Conservation (phyloP, 129 eudicot species). For the Flaveria brownii region DNA sequence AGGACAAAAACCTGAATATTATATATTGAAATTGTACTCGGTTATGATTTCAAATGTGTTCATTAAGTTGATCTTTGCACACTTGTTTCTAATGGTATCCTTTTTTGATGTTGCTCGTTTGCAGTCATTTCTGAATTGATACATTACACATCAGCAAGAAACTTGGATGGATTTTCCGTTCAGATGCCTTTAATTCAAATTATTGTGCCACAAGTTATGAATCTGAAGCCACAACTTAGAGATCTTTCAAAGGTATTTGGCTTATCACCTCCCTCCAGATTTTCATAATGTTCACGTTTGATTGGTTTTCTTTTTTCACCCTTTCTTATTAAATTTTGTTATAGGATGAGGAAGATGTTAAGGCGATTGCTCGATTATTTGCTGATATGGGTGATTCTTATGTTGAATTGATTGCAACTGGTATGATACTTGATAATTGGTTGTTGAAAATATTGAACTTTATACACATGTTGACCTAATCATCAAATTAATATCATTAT, state of each 20-base stretch:
- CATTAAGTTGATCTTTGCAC: not conserved
- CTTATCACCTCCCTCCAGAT: not conserved
- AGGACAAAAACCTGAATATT: slow-evolving; percentile 2
- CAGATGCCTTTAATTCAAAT: slow-evolving; percentile 95
- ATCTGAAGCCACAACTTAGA: slow-evolving; percentile 78
- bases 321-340: not conserved
- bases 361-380: slow-evolving; percentile 93
- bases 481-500: not conserved
- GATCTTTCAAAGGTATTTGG: slow-evolving; percentile 79
- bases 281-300: not conserved
- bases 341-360: slow-evolving; percentile 98
- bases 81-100: slow-evolving; percentile 12
- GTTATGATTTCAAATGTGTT: slow-evolving; percentile 14
- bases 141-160: slow-evolving; percentile 88
- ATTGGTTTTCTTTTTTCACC: not conserved
- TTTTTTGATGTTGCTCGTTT: slow-evolving; percentile 29
- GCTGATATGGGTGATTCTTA: slow-evolving; percentile 98
- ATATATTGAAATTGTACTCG: not conserved
- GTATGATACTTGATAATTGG: slow-evolving; percentile 39
- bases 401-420: slow-evolving; percentile 92
- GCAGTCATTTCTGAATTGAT: slow-evolving; percentile 94
- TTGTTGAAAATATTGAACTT: not conserved
- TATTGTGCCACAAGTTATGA: slow-evolving; percentile 84
- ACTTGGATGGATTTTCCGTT: slow-evolving; percentile 53
- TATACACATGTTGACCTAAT: not conserved